Base-by-base conservation (phyloP, 805 yeast genomes). In the Kodamaea kakaduensis region DNA sequence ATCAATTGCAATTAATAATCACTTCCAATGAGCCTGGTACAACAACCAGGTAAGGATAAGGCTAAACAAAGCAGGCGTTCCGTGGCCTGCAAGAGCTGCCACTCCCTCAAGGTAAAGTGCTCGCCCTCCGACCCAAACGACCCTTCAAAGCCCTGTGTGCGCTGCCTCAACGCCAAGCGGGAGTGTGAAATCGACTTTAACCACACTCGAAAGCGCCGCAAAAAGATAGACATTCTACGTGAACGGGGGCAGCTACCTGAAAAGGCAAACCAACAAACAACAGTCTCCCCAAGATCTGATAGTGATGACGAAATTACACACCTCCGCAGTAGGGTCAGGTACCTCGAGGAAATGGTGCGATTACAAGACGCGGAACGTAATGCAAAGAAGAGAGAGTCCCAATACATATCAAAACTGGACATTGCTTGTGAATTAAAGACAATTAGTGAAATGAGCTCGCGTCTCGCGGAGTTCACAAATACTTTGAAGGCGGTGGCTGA, bases 71-170 rank as follows among this genome's bases (percentile, higher is more conserved):
- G 51, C 10, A 51, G 78, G 37, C 48, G 78, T 32, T 58, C 80
- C 0, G 77, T 75, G 9, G 84, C 84, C 1, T 79, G 85, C 54
- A 76, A 73, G 44, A 65, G 76, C n/a, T 88, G 97, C 52, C 95
- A 90, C 49, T 56, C 84, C 0, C 68, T 86, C 33, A 88, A 88
- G 52, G 96, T 88, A 21, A 78, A 82, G 47, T 88, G 97, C 58
- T 77, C 82, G 6, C 93, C 95, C 0, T 66, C 81, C 1, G 80
- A 80, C 50, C 56, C 67, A 25, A 49, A 64, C 19, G 73, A 80
- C 39, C 78, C 79, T 7, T 56, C 67, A 2, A 78, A 82, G 3
- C 77, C 89, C 0, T 88, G 97, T 58, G 60, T 73, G 9, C 68
- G 96, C 26, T 88, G 97, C 51, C 43, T 73, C 16, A 83, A 78